These are phyloP conservation scores for Pseudotsuga menziesii DNA, from an alignment of 75 land plant species.

Conservation along the genomic window DNA sequence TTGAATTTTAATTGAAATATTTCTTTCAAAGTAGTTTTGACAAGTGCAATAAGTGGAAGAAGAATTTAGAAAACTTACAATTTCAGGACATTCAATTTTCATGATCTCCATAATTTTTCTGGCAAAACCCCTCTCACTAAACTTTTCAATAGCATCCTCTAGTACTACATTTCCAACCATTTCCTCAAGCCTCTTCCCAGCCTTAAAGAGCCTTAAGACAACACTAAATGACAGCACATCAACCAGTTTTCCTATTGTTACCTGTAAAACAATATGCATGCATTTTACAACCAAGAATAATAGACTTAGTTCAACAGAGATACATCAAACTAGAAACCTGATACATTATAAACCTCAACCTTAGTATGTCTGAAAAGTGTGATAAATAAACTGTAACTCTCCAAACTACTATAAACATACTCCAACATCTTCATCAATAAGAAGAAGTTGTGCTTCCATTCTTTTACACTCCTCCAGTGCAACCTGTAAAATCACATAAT, in stretches of 20 bases:
- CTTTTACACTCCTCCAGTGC: slow-evolving; percentile 41
- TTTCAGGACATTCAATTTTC: not conserved
- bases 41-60: not conserved
- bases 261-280: not conserved
- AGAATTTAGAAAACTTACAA: slow-evolving; percentile 7
- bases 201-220: not conserved
- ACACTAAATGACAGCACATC: not conserved
- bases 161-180: not conserved
- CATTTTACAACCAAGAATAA: not conserved
- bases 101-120: not conserved
- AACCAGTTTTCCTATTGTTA: not conserved
- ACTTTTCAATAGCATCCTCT: not conserved
- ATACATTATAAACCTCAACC: not conserved
- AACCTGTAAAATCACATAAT: slow-evolving; percentile 19
- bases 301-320: not conserved
- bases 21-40: not conserved
- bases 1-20: not conserved
- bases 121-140: slow-evolving; percentile 1
- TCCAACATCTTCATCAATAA: slow-evolving; percentile 28
- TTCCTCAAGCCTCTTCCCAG: not conserved
- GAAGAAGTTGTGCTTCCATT: slow-evolving; percentile 17
- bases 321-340: not conserved
- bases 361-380: not conserved
- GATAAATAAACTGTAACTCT: not conserved
- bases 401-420: slow-evolving; percentile 14